Evolutionary conservation across 73 alveolate genomes (phyloP), one percentile per base, ranked within the genome.

Genomic region (Uronychia binucleata): DNA sequence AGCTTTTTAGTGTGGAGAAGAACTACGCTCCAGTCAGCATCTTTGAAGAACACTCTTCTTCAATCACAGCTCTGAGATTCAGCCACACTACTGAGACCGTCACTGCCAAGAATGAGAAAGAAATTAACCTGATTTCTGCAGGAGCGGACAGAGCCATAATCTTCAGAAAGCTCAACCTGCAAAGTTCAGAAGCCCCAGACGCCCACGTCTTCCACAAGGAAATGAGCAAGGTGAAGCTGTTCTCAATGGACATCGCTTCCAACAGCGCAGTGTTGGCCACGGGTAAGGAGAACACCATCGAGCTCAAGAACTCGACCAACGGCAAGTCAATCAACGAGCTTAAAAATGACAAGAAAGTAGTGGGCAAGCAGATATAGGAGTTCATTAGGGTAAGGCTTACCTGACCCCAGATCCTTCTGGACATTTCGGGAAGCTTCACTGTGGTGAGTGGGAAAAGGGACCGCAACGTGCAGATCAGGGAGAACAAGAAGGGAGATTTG

Each of bases 1-100:
- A 91, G 28, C 29, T 91, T 0, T 91, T 67, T 82, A 91, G 88
- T 91, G 87, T 88, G n/a, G 58, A 86, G 34, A 74, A 77, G 19
- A 32, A 77, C 57, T 88, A 91, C 77, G 32, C 33, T 60, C 80
- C 88, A 34, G 81, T 91, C 0, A 46, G 34, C 8, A 75, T 91
- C 26, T 30, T 91, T 31, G 96, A 91, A 1, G 96, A 91, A 28
- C 96, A 91, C 31, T 88, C 89, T 32, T 82, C 94, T 13, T 83
- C 94, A 74, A 86, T 91, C 34, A 79, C 94, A 1, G 87, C 77
- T 86, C 59, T 91, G 28, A 88, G 77, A 34, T 91, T 91, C 79
- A 67, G 87, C 34, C 32, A 33, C 31, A 27, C 78, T 30, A 35
- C 67, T n/a, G 89, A 77, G 5, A 35, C 81, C n/a, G 30, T 5